Base-by-base conservation (phyloP, 1,139 yeast species). In the Zygosaccharomyces pseudobailii region DNA sequence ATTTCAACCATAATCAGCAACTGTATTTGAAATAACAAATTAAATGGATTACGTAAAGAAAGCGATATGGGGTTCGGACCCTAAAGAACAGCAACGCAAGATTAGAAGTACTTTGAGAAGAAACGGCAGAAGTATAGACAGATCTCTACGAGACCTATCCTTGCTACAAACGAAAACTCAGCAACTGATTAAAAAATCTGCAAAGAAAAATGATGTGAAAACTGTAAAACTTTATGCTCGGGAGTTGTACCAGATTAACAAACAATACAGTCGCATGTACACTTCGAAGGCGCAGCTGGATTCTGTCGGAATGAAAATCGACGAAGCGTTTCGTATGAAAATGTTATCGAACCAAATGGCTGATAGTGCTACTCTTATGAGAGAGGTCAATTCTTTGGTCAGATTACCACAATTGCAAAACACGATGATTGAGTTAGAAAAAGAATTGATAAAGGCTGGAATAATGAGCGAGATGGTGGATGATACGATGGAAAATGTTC, bases 51-150 rank as follows among this genome's bases (percentile, higher is more conserved):
- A 72, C 60, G 69, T 90, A 39, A 89, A 87, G 70, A 82, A 82
- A 63, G 87, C 90, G 7, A 82, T 90, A 44, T 90, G 94, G 83
- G 98, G 97, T 1, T 96, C 96, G 0, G 96, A 89, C 65, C 96
- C 97, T 40, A 84, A 84, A 61, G 97, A 92, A 62, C 97, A 88
- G 80, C 87, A 85, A 74, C 76, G 95, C 48, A 86, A 83, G 61
- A 87, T 95, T 59, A 90, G 87, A 64, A 75, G 80, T 41, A 74
- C 89, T 30, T 77, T 92, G 47, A 82, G 97, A 48, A 87, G 84
- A 69, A 94, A 90, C 67, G 82, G 83, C 54, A 74, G 97, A 47
- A 90, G 85, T 62, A 70, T 90, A 43, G 97, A 92, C 56, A 72
- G 84, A 54, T 78, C 84, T 30, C 71, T 85, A 52, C 79, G 83